phyloP scores from a whole-genome alignment of 805 yeast species.

The Tetrapisispora nanseiensis region DNA sequence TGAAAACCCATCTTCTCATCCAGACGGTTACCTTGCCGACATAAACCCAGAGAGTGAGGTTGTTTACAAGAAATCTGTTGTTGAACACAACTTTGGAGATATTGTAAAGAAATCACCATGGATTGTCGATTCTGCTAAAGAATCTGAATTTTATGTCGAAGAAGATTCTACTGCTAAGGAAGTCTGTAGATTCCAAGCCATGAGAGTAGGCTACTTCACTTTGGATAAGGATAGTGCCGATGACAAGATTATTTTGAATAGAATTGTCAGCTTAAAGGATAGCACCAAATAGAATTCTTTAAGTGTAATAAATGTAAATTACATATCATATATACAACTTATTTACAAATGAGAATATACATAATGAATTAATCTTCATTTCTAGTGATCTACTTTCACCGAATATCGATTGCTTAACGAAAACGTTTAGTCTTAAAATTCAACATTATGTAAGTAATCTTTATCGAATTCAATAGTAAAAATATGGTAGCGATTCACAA shows the following conservation, averaged over 20 bases:
- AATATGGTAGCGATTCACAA: too few species aligned
- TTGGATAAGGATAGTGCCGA: constrained; percentile 66
- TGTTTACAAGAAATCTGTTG: constrained; percentile 50
- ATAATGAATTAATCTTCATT: too few species aligned
- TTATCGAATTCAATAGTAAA: too few species aligned
- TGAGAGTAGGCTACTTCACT: constrained; percentile 93
- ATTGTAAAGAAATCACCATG: constrained; percentile 67
- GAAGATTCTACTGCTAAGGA: constrained; percentile 59
- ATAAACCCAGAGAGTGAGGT: constrained; percentile 73
- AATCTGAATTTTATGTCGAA: constrained; percentile 55
- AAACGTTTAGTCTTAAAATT: too few species aligned
- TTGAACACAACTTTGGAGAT: constrained; percentile 70
- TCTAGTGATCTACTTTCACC: too few species aligned
- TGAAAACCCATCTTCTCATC: constrained; percentile 83
- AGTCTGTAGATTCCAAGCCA: constrained; percentile 93
- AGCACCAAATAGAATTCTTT: constrained; percentile 39
- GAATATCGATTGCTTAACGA: too few species aligned
- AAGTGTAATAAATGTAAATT: too few species aligned
- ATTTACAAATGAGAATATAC: too few species aligned
- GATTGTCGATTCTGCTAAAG: constrained; percentile 47
- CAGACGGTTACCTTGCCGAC: constrained; percentile 81
- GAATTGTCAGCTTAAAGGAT: constrained; percentile 90
- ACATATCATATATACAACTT: too few species aligned
- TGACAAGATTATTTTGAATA: constrained; percentile 62
- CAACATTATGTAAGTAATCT: too few species aligned